phyloP scores from a whole-genome alignment of 208 protist genomes.

The Lotmaria passim region DNA sequence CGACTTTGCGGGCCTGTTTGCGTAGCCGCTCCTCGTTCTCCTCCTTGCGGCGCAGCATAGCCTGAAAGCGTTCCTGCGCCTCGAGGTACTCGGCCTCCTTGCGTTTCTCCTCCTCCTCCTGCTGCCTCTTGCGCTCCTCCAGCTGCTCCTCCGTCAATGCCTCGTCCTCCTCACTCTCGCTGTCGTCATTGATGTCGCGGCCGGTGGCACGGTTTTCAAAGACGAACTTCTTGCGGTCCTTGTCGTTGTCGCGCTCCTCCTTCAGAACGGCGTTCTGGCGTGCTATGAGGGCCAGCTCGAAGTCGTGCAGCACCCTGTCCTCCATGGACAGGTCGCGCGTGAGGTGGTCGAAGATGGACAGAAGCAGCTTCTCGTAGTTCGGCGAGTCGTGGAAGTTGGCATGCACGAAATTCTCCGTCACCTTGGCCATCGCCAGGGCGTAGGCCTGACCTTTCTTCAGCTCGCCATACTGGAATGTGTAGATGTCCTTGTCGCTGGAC shows the following conservation, averaged over 20 bases:
- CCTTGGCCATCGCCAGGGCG: slow-evolving; percentile 69
- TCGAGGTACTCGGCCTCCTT: slow-evolving; percentile 47
- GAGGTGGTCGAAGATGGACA: slow-evolving; percentile 52
- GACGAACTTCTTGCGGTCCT: slow-evolving; percentile 55
- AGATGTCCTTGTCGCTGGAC: slow-evolving; percentile 48
- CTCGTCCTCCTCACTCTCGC: slow-evolving; percentile 50
- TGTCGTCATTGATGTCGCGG: slow-evolving; percentile 56
- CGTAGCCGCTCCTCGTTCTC: slow-evolving; percentile 67
- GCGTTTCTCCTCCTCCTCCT: slow-evolving; percentile 50
- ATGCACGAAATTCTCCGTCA: slow-evolving; percentile 66
- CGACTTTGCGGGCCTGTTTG: slow-evolving; percentile 63
- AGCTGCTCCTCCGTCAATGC: slow-evolving; percentile 40
- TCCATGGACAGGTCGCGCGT: slow-evolving; percentile 37
- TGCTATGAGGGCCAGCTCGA: slow-evolving; percentile 53
- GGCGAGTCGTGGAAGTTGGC: slow-evolving; percentile 50
- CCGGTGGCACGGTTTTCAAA: slow-evolving; percentile 48
- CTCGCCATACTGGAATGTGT: slow-evolving; percentile 83
- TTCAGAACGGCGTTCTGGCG: slow-evolving; percentile 63
- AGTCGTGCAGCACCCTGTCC: slow-evolving; percentile 42
- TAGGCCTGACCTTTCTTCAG: slow-evolving; percentile 53
- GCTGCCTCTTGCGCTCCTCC: slow-evolving; percentile 30
- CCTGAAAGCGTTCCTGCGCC: slow-evolving; percentile 54
- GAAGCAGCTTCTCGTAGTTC: slow-evolving; percentile 64
- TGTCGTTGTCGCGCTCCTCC: slow-evolving; percentile 70
- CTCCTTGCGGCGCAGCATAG: slow-evolving; percentile 57